Conservation (phyloP, 2,329 filamentous ascomycete genomes). For the Apiospora hydei region DNA sequence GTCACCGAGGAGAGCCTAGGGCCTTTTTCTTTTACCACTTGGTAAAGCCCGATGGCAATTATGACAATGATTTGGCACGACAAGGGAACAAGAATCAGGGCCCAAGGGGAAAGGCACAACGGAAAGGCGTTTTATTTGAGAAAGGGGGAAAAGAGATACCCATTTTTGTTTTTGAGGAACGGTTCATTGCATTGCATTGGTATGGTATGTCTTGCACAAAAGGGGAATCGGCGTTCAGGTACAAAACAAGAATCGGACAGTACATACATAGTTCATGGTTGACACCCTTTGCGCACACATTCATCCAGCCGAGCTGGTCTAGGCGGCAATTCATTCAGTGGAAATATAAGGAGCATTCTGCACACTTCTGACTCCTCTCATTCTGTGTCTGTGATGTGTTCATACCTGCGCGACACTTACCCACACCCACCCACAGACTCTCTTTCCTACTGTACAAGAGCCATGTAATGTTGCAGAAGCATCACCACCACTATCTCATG, state of each 20-base stretch:
- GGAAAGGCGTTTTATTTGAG: conserved; percentile 8
- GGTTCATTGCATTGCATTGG: conserved; percentile 8
- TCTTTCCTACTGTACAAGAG: too few species aligned
- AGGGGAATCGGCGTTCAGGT: background rate
- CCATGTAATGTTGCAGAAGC: background rate
- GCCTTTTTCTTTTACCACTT: background rate
- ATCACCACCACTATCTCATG: background rate
- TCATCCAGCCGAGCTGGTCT: background rate
- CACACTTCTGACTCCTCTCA: background rate
- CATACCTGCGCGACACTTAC: background rate
- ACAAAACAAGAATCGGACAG: background rate
- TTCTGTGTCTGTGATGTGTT: background rate
- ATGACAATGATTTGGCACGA: conserved; percentile 20
- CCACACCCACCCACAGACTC: too few species aligned
- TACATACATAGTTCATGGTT: background rate
- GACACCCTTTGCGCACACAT: background rate
- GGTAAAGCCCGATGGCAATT: background rate
- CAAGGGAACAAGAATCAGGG: conserved; percentile 6
- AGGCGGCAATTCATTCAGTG: background rate
- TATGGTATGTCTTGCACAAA: conserved; percentile 12
- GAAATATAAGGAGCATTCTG: conserved; percentile 10
- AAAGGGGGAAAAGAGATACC: background rate
- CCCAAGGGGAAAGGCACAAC: background rate
- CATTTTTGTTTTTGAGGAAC: background rate
- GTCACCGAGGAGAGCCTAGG: background rate